phyloP scores from a whole-genome alignment of 1,284 basidiomycete species.

The Ustilago sp. region DNA sequence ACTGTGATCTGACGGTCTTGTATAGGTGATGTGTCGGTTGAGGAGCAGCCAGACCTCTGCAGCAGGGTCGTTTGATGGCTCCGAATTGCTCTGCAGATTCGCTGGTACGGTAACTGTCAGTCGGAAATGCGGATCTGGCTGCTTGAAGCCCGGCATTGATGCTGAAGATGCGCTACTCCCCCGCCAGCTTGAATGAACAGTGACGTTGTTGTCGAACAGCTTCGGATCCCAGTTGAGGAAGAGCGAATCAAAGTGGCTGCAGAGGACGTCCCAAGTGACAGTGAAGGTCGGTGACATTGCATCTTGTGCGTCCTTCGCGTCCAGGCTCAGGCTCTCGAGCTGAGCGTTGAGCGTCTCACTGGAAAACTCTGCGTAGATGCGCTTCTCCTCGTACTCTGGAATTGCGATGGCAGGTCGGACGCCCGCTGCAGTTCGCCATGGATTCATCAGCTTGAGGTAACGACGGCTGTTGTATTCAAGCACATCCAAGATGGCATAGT shows the following conservation, averaged over 20 bases:
- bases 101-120: slow-evolving; percentile 21
- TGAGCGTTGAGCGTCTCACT: background rate
- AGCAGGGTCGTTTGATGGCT: slow-evolving; percentile 8
- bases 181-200: slow-evolving; percentile 77
- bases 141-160: slow-evolving; percentile 13
- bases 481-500: slow-evolving; percentile 58
- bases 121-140: slow-evolving; percentile 47
- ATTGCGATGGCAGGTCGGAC: slow-evolving; percentile 27
- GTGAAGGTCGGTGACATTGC: slow-evolving; percentile 17
- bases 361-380: background rate
- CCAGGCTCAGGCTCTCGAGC: slow-evolving; percentile 2
- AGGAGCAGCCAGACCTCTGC: slow-evolving; percentile 81
- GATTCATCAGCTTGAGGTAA: slow-evolving; percentile 60
- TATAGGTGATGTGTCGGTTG: slow-evolving; percentile 77
- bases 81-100: background rate
- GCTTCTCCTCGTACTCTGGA: slow-evolving; percentile 15
- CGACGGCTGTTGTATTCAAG: slow-evolving; percentile 31
- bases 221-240: slow-evolving; percentile 89
- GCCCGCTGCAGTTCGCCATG: slow-evolving; percentile 51
- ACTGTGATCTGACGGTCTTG: slow-evolving; percentile 20
- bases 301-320: background rate
- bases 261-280: slow-evolving; percentile 78
- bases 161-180: slow-evolving; percentile 9
- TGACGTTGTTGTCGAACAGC: slow-evolving; percentile 74
- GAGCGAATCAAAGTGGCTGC: slow-evolving; percentile 81